A percentile compares a stretch with the other conserved stretches of the same genome.
phyloP scores from a whole-genome alignment of 2,329 filamentous ascomycete species.

The Aspergillus sp. region DNA sequence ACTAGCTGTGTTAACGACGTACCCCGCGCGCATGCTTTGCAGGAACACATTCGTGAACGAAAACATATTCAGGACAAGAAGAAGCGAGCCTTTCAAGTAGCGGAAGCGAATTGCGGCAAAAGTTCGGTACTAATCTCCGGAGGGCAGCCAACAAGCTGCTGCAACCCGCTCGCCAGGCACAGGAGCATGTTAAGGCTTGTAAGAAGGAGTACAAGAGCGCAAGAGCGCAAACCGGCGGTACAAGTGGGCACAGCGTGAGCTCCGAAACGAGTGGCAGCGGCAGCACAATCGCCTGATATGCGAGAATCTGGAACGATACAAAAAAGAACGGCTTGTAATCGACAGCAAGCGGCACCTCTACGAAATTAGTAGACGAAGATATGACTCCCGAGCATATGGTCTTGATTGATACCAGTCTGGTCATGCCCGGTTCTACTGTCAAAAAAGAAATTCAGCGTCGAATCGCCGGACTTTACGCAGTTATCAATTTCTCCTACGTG shows the following conservation, averaged over 20 bases:
- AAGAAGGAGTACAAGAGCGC: slow-evolving; percentile 20
- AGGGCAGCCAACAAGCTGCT: not conserved
- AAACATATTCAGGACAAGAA: slow-evolving; percentile 19
- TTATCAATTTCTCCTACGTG: slow-evolving; percentile 25
- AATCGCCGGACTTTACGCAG: slow-evolving; percentile 26
- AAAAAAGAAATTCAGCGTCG: slow-evolving; percentile 24
- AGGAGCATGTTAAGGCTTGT: slow-evolving; percentile 3
- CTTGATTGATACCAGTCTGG: slow-evolving; percentile 25
- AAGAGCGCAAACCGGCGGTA: slow-evolving; percentile 13
- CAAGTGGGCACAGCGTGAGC: slow-evolving; percentile 12
- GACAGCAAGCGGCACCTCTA: slow-evolving; percentile 23
- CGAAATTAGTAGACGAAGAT: slow-evolving; percentile 24
- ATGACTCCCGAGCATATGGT: slow-evolving; percentile 25
- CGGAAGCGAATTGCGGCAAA: slow-evolving; percentile 12
- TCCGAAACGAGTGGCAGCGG: slow-evolving; percentile 22
- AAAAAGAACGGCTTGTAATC: slow-evolving; percentile 29
- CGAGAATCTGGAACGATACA: slow-evolving; percentile 28
- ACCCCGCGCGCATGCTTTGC: slow-evolving; percentile 12
- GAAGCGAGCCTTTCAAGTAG: slow-evolving; percentile 16
- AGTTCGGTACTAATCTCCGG: slow-evolving; percentile 10
- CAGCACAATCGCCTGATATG: slow-evolving; percentile 20
- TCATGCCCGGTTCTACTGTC: slow-evolving; percentile 22
- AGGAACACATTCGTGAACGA: slow-evolving; percentile 20
- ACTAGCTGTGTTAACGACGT: slow-evolving; percentile 26
- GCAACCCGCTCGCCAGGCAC: not conserved